A percentile compares a stretch with the other conserved stretches of the same genome.
These are phyloP conservation scores for Fusarium circinatum DNA, from an alignment of 2,329 filamentous ascomycete genomes.

Conservation along the genomic window DNA sequence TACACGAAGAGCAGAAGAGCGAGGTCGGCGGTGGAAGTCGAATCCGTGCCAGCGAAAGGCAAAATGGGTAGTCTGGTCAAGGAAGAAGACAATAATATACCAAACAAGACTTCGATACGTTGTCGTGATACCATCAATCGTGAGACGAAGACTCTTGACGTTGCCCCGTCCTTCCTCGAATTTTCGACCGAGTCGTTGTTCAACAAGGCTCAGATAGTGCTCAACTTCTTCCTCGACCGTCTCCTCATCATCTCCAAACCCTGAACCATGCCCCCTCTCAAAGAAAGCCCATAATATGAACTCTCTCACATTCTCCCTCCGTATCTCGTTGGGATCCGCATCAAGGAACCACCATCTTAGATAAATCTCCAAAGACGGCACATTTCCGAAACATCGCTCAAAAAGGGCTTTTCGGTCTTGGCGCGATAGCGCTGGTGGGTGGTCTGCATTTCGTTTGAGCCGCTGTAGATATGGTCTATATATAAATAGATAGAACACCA, in stretches of 20 bases:
- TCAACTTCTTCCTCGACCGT: constrained; percentile 56
- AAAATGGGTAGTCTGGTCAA: constrained; percentile 63
- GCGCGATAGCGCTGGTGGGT: constrained; percentile 55
- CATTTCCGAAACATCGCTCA: constrained; percentile 62
- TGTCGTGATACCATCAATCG: constrained; percentile 70
- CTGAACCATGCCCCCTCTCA: constrained; percentile 52
- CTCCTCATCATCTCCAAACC: constrained; percentile 16
- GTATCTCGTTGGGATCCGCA: constrained; percentile 65
- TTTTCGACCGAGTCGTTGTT: constrained; percentile 60
- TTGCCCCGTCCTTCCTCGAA: constrained; percentile 65
- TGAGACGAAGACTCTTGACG: constrained; percentile 69
- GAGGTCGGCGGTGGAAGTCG: constrained; percentile 57
- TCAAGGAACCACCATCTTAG: constrained; percentile 74
- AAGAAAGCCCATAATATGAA: constrained; percentile 77
- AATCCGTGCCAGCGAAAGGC: constrained; percentile 62
- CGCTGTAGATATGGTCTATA: constrained; percentile 55
- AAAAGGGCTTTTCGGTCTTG: constrained; percentile 66
- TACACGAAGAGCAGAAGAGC: constrained; percentile 48
- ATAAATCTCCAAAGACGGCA: constrained; percentile 66
- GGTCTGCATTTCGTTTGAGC: constrained; percentile 51
- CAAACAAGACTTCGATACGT: constrained; percentile 71
- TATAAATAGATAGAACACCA: constrained; percentile 54
- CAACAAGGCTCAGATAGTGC: constrained; percentile 61
- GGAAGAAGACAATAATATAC: constrained; percentile 66
- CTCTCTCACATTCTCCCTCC: constrained; percentile 73